Conservation (phyloP, 768 basidiomycete genomes). For the Cystobasidium onofrii region DNA sequence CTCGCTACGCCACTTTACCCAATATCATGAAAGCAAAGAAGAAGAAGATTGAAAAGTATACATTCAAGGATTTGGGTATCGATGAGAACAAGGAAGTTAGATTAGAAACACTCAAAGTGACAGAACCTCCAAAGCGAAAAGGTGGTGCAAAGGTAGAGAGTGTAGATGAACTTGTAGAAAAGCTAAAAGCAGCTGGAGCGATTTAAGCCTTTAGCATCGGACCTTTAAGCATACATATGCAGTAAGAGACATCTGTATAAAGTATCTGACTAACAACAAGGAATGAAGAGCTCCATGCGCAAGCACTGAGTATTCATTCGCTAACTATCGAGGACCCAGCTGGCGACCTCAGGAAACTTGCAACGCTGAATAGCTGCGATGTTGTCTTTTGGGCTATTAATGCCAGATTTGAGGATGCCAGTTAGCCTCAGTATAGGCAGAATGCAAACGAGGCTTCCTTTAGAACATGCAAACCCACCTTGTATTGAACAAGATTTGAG, state of each 20-base stretch:
- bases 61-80: constrained; percentile 67
- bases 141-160: constrained; percentile 82
- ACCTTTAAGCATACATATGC: background rate
- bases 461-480: background rate
- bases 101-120: constrained; percentile 75
- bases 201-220: constrained; percentile 37
- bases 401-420: background rate
- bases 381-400: constrained; percentile 8
- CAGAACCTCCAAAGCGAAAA: constrained; percentile 78
- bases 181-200: constrained; percentile 76
- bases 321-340: no score
- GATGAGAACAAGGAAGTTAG: constrained; percentile 62
- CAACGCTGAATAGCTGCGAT: background rate
- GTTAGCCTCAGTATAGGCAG: background rate
- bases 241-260: background rate
- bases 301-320: no score
- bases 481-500: constrained; percentile 15
- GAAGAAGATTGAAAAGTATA: constrained; percentile 81
- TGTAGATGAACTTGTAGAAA: constrained; percentile 80
- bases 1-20: constrained; percentile 91
- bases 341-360: constrained; percentile 2
- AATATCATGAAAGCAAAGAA: constrained; percentile 99
- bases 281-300: no score
- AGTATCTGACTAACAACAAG: background rate
- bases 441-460: background rate